Percentiles rank a stretch among this genome's conserved stretches.
These are phyloP conservation scores for Cyberlindnera mississippiensis DNA, from an alignment of 805 yeast genomes.

Conservation along the genomic window DNA sequence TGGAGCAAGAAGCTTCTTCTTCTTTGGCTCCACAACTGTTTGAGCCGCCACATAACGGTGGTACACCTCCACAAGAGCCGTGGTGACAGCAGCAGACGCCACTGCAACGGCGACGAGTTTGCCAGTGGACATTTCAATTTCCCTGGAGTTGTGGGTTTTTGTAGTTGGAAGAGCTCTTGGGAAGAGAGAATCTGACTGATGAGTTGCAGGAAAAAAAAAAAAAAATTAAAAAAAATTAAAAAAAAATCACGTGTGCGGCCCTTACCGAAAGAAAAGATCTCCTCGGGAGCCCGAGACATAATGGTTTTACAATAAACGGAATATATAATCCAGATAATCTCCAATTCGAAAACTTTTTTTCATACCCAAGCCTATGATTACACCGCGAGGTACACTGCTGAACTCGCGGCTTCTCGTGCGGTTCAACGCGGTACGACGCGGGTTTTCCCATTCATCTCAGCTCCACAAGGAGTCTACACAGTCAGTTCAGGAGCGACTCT, in stretches of 20 bases:
- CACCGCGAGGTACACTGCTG: constrained; percentile 1
- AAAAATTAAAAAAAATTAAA: too few relatives aligned
- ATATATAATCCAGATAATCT: too few relatives aligned
- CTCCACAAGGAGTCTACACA: neutral
- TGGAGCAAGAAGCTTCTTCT: constrained; percentile 4
- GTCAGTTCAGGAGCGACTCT: constrained; percentile 51
- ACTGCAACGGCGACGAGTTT: constrained; percentile 31
- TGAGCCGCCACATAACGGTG: constrained; percentile 19
- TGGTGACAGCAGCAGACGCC: constrained; percentile 29
- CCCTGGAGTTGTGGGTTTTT: too few relatives aligned
- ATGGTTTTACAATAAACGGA: too few relatives aligned
- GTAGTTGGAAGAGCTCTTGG: too few relatives aligned
- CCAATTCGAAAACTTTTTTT: too few relatives aligned
- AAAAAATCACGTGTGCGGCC: constrained; percentile 1
- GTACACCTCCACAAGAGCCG: constrained; percentile 29
- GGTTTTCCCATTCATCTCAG: neutral
- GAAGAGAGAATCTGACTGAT: neutral
- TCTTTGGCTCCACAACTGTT: constrained; percentile 4
- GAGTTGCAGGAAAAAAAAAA: constrained; percentile 2
- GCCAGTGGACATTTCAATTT: constrained; percentile 20
- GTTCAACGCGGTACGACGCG: neutral
- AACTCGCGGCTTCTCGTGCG: neutral
- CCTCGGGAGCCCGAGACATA: neutral
- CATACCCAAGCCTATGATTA: neutral
- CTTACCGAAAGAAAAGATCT: neutral